Evolutionary conservation across 257 asterid species (phyloP).

Genomic region (Nicotiana obtusifolia): DNA sequence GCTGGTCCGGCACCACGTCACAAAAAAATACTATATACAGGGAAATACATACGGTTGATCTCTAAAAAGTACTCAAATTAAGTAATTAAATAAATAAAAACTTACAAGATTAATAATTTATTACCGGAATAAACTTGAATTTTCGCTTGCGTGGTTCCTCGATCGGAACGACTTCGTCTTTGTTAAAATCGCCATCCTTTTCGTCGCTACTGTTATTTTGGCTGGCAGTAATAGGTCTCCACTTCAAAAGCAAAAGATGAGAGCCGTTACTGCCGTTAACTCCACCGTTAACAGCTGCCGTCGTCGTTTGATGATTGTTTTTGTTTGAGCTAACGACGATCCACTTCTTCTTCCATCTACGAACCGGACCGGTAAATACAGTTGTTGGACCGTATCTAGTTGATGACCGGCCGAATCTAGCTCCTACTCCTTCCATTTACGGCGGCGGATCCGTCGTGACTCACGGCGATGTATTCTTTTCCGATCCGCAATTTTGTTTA

Average conservation of each 20-base stretch:
- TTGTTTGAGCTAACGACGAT: conserved; percentile 26
- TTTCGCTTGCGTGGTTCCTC: conserved; percentile 72
- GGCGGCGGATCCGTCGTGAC: conserved; percentile 14
- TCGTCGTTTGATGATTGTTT: conserved; percentile 6
- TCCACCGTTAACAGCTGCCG: conserved; percentile 34
- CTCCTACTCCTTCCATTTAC: conserved; percentile 93
- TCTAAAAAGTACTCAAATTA: not conserved
- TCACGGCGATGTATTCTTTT: conserved; percentile 6
- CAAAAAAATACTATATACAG: not conserved
- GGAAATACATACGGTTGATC: not conserved
- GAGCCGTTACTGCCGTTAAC: conserved; percentile 44
- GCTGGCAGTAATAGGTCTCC: conserved; percentile 13
- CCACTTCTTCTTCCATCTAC: conserved; percentile 77
- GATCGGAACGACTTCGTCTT: conserved; percentile 31
- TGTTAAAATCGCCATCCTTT: conserved; percentile 33
- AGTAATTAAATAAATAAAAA: not conserved
- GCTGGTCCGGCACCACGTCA: too few species aligned
- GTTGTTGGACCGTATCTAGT: conserved; percentile 74
- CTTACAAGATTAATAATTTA: not conserved
- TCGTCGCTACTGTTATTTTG: conserved; percentile 5
- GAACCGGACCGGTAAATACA: conserved; percentile 86
- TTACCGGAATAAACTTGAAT: conserved; percentile 74
- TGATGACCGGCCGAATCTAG: conserved; percentile 78
- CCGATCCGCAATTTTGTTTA: not conserved
- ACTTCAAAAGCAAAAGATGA: conserved; percentile 17